Evolutionary conservation across 805 yeast genomes (phyloP).

Genomic region (Naumovozyma castellii): DNA sequence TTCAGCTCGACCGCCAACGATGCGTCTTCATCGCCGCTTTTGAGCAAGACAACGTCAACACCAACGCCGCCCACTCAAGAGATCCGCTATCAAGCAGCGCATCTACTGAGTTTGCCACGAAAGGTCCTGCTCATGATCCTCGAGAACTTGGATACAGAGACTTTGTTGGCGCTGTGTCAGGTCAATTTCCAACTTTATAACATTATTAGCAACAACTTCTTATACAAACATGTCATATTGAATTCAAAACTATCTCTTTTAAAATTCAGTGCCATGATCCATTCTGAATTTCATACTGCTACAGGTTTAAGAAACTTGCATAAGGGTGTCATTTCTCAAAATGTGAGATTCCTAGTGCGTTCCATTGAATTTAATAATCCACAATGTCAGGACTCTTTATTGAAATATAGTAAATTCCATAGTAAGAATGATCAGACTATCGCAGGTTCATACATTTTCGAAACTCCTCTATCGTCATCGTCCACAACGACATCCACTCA

Average conservation of each 20-base stretch:
- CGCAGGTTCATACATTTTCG: constrained; percentile 20
- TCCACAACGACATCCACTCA: constrained; percentile 15
- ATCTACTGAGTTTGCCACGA: constrained; percentile 18
- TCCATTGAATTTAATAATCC: constrained; percentile 25
- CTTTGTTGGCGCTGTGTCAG: constrained; percentile 16
- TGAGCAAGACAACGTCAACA: background rate
- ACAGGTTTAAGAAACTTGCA: constrained; percentile 7
- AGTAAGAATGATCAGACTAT: constrained; percentile 13
- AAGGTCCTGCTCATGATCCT: constrained; percentile 20
- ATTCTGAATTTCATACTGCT: constrained; percentile 21
- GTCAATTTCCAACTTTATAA: constrained; percentile 19
- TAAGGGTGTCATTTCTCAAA: constrained; percentile 8
- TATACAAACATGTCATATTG: constrained; percentile 22
- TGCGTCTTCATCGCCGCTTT: background rate
- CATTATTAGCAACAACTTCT: constrained; percentile 17
- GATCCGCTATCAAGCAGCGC: background rate
- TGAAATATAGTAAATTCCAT: constrained; percentile 26
- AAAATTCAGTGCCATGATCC: constrained; percentile 26
- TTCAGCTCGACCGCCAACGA: background rate
- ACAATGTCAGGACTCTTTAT: constrained; percentile 26
- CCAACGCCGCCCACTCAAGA: background rate
- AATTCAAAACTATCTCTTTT: constrained; percentile 20
- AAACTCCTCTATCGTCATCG: constrained; percentile 3
- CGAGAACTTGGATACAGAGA: constrained; percentile 15
- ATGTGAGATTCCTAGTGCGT: constrained; percentile 21